These are phyloP conservation scores for Pulveroboletus sp. DNA, from an alignment of 768 basidiomycete species.

Conservation along the genomic window DNA sequence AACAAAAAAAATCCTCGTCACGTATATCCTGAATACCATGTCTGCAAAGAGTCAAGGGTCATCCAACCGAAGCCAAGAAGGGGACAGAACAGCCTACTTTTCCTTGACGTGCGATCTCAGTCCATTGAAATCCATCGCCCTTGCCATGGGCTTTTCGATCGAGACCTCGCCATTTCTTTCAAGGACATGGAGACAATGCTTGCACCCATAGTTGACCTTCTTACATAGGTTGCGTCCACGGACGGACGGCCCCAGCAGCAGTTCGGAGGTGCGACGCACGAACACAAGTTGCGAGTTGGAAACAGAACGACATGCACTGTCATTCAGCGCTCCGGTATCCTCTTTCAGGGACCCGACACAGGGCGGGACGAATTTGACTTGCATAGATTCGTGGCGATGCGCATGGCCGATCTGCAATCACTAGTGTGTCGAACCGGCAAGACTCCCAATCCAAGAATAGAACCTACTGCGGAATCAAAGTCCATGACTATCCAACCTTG, in stretches of 20 bases:
- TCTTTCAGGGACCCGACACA: background rate
- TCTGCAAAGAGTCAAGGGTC: constrained; percentile 30
- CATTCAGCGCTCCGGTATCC: too few species aligned
- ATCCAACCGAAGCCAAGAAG: constrained; percentile 1
- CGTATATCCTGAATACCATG: constrained; percentile 43
- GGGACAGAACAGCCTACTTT: constrained; percentile 40
- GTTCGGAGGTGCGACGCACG: constrained; percentile 20
- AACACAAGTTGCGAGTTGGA: constrained; percentile 4
- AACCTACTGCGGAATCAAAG: constrained; percentile 42
- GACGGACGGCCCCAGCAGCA: constrained; percentile 15
- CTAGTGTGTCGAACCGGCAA: background rate
- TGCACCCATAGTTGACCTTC: constrained; percentile 45
- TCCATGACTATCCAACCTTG: constrained; percentile 45
- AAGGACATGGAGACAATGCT: constrained; percentile 38
- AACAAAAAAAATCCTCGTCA: constrained; percentile 52
- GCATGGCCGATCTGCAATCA: constrained; percentile 53
- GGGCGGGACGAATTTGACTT: constrained; percentile 18
- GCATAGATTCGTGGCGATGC: constrained; percentile 56
- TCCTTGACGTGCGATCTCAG: constrained; percentile 58
- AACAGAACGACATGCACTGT: background rate
- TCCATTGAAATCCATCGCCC: constrained; percentile 48
- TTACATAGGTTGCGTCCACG: constrained; percentile 30
- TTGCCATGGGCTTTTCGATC: background rate
- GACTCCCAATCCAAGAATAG: too few species aligned
- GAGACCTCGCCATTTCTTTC: background rate